phyloP scores from a whole-genome alignment of 148 eudicot species.

The Camellia japonica region DNA sequence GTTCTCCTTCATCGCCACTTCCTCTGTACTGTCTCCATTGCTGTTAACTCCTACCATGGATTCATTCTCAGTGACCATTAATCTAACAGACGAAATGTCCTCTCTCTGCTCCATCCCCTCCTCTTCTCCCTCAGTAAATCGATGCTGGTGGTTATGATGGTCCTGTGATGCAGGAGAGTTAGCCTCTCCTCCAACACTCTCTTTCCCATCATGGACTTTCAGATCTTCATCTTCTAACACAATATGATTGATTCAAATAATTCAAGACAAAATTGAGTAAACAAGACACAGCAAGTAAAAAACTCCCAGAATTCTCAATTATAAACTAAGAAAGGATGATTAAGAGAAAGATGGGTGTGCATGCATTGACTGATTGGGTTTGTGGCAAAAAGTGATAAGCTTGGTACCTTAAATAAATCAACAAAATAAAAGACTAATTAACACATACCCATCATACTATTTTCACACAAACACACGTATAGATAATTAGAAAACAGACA shows the following conservation, averaged over 20 bases:
- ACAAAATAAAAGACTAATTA: conserved; percentile 15
- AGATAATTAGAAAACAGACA: background rate
- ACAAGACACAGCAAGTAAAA: conserved; percentile 7
- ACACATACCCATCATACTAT: conserved; percentile 17
- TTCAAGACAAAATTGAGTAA: conserved; percentile 7
- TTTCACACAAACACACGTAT: background rate
- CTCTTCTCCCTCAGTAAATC: conserved; percentile 25
- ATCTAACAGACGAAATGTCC: conserved; percentile 21
- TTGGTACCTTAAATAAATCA: conserved; percentile 10
- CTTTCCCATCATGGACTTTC: conserved; percentile 47
- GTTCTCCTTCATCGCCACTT: conserved; percentile 24
- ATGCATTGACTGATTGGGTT: background rate
- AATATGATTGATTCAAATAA: conserved; percentile 38
- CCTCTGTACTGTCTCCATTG: conserved; percentile 24
- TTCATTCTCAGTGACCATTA: conserved; percentile 15
- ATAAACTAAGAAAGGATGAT: background rate
- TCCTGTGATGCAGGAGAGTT: conserved; percentile 43
- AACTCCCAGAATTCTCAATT: conserved; percentile 21
- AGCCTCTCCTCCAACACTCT: conserved; percentile 50
- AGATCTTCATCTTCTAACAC: conserved; percentile 60
- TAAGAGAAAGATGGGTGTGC: conserved; percentile 3
- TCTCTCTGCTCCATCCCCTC: conserved; percentile 28
- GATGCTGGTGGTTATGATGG: conserved; percentile 26
- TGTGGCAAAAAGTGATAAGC: conserved; percentile 2
- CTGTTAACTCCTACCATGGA: conserved; percentile 3